Conservation (phyloP, 345 rosid species). For the Gossypium rotundifolium region DNA sequence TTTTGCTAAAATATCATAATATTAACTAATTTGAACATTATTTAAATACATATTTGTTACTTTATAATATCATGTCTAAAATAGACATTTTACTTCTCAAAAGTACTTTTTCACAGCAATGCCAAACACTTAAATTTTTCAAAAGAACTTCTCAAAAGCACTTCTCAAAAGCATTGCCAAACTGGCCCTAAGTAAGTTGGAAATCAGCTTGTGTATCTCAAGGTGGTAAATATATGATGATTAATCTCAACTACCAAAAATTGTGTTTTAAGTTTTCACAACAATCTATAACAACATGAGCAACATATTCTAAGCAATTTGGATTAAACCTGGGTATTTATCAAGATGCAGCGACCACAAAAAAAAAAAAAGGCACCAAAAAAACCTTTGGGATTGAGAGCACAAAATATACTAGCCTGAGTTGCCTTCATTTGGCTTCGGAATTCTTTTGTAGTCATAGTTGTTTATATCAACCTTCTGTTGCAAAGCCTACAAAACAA, state of each 20-base stretch:
- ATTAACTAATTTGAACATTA: too few relatives aligned
- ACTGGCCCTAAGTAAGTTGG: too few relatives aligned
- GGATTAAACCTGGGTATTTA: background rate
- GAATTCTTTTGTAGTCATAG: constrained; percentile 81
- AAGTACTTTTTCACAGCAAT: too few relatives aligned
- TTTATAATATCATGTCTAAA: too few relatives aligned
- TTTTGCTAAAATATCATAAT: too few relatives aligned
- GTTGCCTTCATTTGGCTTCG: constrained; percentile 61
- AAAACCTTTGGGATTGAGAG: background rate
- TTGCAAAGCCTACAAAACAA: constrained; percentile 53
- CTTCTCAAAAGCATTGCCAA: too few relatives aligned
- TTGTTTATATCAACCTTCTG: constrained; percentile 70
- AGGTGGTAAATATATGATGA: too few relatives aligned
- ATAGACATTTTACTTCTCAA: too few relatives aligned
- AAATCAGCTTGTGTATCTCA: too few relatives aligned
- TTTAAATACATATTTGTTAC: too few relatives aligned
- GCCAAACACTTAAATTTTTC: too few relatives aligned
- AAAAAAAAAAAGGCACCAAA: background rate
- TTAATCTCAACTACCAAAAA: background rate
- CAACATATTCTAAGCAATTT: background rate
- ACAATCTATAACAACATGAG: background rate
- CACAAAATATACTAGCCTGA: constrained; percentile 21
- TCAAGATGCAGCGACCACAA: background rate
- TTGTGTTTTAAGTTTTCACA: background rate
- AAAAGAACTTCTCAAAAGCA: too few relatives aligned